Percentiles rank a stretch among this genome's conserved stretches.
These are phyloP conservation scores for Streptanthus diversifolius DNA, from an alignment of 345 rosid species.

Conservation along the genomic window DNA sequence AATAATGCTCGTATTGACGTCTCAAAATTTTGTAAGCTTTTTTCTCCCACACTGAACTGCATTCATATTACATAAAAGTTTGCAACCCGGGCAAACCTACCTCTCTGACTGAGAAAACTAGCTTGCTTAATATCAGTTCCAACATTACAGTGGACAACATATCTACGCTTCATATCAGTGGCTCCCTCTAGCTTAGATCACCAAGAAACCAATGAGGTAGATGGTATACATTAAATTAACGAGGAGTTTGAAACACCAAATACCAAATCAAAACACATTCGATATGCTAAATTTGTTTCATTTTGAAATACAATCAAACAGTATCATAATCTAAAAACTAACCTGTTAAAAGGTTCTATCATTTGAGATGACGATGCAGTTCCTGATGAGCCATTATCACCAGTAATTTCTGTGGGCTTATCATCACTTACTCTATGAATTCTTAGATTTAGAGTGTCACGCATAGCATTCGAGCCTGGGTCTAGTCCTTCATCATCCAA, in stretches of 20 bases:
- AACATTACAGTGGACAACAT: conserved; percentile 73
- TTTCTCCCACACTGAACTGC: neutral
- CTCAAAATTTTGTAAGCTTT: neutral
- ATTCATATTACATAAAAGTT: neutral
- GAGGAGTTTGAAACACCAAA: neutral
- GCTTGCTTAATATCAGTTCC: conserved; percentile 95
- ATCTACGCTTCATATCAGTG: conserved; percentile 83
- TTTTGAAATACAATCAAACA: neutral
- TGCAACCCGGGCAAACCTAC: conserved; percentile 31
- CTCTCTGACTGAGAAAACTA: conserved; percentile 87
- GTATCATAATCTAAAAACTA: conserved; percentile 1
- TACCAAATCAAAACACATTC: neutral
- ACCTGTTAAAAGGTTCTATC: conserved; percentile 65
- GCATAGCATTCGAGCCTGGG: conserved; percentile 53
- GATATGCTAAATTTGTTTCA: neutral
- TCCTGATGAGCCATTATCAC: conserved; percentile 63
- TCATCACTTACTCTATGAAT: conserved; percentile 73
- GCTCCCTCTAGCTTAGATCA: conserved; percentile 68
- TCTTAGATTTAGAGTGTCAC: conserved; percentile 77
- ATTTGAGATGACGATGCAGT: conserved; percentile 66
- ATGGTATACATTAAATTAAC: neutral
- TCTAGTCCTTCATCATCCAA: conserved; percentile 70
- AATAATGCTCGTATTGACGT: neutral
- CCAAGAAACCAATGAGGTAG: conserved; percentile 3
- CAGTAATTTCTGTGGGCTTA: conserved; percentile 49